Conservation (phyloP, 129 eudicot genomes). For the Flaveria brownii region DNA sequence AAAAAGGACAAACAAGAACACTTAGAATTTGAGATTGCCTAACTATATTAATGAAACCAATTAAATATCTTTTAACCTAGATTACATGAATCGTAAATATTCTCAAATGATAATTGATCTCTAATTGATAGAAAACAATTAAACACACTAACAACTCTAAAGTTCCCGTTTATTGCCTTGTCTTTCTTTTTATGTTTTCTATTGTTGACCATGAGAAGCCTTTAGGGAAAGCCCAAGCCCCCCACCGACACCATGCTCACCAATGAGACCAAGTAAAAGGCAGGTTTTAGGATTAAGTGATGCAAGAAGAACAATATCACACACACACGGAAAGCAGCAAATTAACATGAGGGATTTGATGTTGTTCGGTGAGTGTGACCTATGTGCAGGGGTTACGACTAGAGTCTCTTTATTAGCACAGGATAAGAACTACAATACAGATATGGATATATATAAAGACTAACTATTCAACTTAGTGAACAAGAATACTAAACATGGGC, state of each 20-base stretch:
- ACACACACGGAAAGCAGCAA: too few species aligned
- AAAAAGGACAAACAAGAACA: constrained; percentile 15
- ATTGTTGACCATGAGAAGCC: neutral
- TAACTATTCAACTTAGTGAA: too few species aligned
- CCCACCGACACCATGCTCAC: neutral
- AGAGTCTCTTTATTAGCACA: too few species aligned
- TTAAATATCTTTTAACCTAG: neutral
- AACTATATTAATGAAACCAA: neutral
- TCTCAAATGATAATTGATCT: constrained; percentile 7
- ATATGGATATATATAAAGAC: too few species aligned
- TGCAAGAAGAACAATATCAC: too few species aligned
- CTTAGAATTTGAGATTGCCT: constrained; percentile 17
- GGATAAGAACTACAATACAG: too few species aligned
- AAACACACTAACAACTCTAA: constrained; percentile 1
- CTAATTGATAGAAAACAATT: neutral
- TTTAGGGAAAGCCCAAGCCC: neutral
- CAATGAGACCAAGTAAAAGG: neutral
- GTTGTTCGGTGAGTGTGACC: too few species aligned
- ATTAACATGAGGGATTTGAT: too few species aligned
- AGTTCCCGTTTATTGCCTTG: neutral
- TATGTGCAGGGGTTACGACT: too few species aligned
- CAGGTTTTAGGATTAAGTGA: too few species aligned
- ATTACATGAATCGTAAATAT: neutral
- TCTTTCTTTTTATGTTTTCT: neutral
- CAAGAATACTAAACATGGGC: too few species aligned